A percentile compares a stretch with the other conserved stretches of the same genome.
These are phyloP conservation scores for Alternaria dauci DNA, from an alignment of 2,329 filamentous ascomycete genomes.

Conservation along the genomic window DNA sequence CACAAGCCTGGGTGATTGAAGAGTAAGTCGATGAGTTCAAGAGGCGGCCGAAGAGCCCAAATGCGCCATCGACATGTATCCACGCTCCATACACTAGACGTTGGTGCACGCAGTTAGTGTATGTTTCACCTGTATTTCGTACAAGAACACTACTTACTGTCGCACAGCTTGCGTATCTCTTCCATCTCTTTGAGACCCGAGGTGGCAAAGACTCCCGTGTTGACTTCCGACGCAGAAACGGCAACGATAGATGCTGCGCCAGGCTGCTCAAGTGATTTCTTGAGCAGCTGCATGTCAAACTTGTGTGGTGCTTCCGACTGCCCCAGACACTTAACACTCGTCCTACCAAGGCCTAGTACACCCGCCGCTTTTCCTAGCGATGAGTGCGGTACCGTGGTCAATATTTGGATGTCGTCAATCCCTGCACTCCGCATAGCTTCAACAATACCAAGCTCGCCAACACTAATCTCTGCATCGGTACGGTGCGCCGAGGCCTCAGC, in stretches of 20 bases:
- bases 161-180: constrained; percentile 72
- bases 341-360: constrained; percentile 78
- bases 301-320: constrained; percentile 68
- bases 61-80: constrained; percentile 91
- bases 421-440: constrained; percentile 70
- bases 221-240: constrained; percentile 88
- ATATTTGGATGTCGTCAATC: constrained; percentile 73
- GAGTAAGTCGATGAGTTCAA: constrained; percentile 69
- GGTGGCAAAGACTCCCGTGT: constrained; percentile 83
- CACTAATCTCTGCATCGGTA: constrained; percentile 46
- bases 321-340: constrained; percentile 69
- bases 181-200: constrained; percentile 65
- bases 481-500: constrained; percentile 53
- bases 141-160: constrained; percentile 48
- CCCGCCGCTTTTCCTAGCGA: constrained; percentile 85
- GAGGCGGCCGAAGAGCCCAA: constrained; percentile 80
- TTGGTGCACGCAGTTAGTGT: neutral
- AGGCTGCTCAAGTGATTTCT: constrained; percentile 63
- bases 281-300: constrained; percentile 72
- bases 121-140: neutral
- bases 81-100: constrained; percentile 70
- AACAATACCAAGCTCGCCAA: constrained; percentile 75
- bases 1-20: constrained; percentile 59
- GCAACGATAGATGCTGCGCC: constrained; percentile 76
- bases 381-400: constrained; percentile 85